Percentiles rank a stretch among this genome's conserved stretches.
These are phyloP conservation scores for Penicillium roqueforti DNA, from an alignment of 495 filamentous ascomycete genomes.

Conservation along the genomic window DNA sequence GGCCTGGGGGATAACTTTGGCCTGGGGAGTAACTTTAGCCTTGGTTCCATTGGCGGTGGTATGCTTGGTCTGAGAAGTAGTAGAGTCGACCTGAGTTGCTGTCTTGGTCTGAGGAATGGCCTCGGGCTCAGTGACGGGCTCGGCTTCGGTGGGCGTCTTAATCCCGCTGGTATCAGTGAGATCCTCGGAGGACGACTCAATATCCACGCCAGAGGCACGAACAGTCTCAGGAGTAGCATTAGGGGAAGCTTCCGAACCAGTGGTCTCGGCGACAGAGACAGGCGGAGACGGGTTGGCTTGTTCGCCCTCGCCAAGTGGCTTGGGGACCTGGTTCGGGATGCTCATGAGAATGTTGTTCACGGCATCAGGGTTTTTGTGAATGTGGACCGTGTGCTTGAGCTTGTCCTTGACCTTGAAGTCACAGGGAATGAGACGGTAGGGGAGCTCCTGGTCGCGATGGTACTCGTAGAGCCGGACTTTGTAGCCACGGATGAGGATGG, in stretches of 20 bases:
- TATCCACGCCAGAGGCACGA: background rate
- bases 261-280: too few species aligned
- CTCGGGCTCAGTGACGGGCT: background rate
- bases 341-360: background rate
- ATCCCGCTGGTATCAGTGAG: background rate
- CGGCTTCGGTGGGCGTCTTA: background rate
- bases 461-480: background rate
- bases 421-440: background rate
- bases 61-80: background rate
- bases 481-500: background rate
- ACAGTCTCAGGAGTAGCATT: background rate
- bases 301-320: background rate
- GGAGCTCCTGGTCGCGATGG: background rate
- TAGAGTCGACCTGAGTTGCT: background rate
- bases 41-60: background rate
- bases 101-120: background rate
- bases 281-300: too few species aligned
- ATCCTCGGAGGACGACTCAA: background rate
- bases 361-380: background rate
- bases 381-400: background rate
- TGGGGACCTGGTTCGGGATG: background rate
- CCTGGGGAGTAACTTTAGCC: background rate
- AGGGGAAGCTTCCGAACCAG: background rate
- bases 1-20: background rate
- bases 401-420: background rate